These are phyloP conservation scores for Heritiera littoralis DNA, from an alignment of 345 rosid species.

Conservation along the genomic window DNA sequence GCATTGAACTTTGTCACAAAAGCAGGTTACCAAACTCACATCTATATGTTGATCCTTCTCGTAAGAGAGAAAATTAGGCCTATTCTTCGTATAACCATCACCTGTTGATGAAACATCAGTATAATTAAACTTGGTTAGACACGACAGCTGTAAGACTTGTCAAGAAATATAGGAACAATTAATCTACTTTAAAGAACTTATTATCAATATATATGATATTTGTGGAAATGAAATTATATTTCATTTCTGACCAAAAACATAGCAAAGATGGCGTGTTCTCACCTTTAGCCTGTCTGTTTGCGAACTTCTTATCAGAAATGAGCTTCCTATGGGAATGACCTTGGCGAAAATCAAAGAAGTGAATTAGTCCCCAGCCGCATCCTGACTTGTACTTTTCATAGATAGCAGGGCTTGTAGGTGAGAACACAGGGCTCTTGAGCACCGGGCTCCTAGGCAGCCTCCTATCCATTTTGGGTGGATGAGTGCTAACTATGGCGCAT, in stretches of 20 bases:
- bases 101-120: constrained; percentile 36
- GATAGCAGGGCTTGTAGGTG: constrained; percentile 55
- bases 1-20: constrained; percentile 1
- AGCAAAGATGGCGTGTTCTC: neutral
- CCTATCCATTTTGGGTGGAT: constrained; percentile 33
- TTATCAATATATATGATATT: neutral
- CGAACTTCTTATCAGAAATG: constrained; percentile 40
- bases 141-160: neutral
- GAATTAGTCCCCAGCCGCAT: constrained; percentile 56
- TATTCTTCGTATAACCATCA: constrained; percentile 33
- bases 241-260: neutral
- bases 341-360: constrained; percentile 51
- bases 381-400: constrained; percentile 65
- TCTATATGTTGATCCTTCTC: constrained; percentile 36
- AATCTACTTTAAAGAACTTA: neutral
- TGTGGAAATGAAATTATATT: neutral
- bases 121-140: neutral
- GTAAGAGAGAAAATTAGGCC: constrained; percentile 37
- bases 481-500: neutral
- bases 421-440: constrained; percentile 43
- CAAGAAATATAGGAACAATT: neutral
- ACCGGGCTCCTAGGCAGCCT: constrained; percentile 52
- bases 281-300: constrained; percentile 32
- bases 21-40: constrained; percentile 38
- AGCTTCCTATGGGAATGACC: constrained; percentile 46